Evolutionary conservation across 106 monocot genomes (phyloP), one percentile per base, ranked within the genome.

Genomic region (Allium fistulosum): DNA sequence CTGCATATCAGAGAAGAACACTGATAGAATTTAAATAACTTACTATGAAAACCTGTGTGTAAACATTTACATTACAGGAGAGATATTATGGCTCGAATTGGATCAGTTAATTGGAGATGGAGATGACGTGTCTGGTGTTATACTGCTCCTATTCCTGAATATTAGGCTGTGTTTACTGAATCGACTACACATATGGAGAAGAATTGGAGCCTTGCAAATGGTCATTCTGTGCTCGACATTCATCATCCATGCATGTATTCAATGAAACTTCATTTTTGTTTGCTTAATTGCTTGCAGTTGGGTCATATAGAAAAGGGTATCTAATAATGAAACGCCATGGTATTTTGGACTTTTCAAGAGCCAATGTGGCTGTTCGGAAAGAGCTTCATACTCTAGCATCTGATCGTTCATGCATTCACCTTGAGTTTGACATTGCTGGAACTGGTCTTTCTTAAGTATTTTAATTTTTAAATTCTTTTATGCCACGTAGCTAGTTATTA

Each of bases 401-500:
- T 76, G 96, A 96, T 76, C 88, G 96, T 63, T 96, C 96, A 7
- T 96, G 92, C 77, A 90, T 82, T 63, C 97, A 99, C 76, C 67
- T 99, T 66, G 97, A 99, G 76, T 92, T 99, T 75, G 89, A 92
- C 71, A 92, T 99, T 68, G 71, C 82, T 77, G 74, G 79, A 72
- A 90, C 97, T 63, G 82, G 82, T 46, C 86, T 99, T 62, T 61
- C 17, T 89, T 92, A 87, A 79, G 92, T 75, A 58, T 8, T n/a
- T n/a, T n/a, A n/a, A n/a, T 56, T n/a, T n/a, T 51, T 4, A 53
- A 47, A 37, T 28, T 18, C 16, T 11, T 51, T 49, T 26, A 14
- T 61, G 47, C 46, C 8, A 49, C 17, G 46, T 14, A 48, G 10
- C 58, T 45, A 46, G 7, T 15, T 46, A 45, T 11, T 65, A 9